phyloP scores from a whole-genome alignment of 2,329 filamentous ascomycete genomes.

The Penicillium sp. region DNA sequence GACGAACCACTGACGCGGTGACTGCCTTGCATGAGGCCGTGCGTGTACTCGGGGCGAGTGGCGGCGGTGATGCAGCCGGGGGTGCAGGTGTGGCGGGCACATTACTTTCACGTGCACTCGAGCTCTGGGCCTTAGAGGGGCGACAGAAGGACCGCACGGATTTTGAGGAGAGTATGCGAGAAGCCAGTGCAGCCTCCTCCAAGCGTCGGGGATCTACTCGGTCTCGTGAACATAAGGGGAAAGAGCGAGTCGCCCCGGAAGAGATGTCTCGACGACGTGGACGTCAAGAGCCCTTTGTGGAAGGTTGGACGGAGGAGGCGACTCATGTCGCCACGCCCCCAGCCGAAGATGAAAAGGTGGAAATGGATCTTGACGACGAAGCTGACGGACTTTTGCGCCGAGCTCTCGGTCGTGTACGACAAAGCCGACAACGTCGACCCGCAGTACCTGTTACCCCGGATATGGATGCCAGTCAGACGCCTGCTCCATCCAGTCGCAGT shows the following conservation, averaged over 20 bases:
- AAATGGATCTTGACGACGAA: conserved; percentile 46
- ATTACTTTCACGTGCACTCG: conserved; percentile 45
- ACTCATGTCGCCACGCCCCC: conserved; percentile 28
- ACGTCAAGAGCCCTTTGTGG: conserved; percentile 24
- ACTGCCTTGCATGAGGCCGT: conserved; percentile 73
- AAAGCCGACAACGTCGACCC: conserved; percentile 24
- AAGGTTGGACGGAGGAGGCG: conserved; percentile 42
- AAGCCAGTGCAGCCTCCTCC: conserved; percentile 4
- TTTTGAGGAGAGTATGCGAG: conserved; percentile 16
- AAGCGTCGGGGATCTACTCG: conserved; percentile 24
- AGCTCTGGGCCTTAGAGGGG: conserved; percentile 48
- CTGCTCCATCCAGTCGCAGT: conserved; percentile 20
- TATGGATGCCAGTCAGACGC: conserved; percentile 26
- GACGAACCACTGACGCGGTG: conserved; percentile 72
- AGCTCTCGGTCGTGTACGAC: conserved; percentile 38
- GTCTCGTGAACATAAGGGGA: conserved; percentile 32
- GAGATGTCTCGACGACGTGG: conserved; percentile 26
- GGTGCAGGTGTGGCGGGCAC: conserved; percentile 50
- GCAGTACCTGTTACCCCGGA: conserved; percentile 18
- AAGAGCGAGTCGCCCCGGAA: conserved; percentile 18
- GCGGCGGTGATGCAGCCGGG: conserved; percentile 48
- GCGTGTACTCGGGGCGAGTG: conserved; percentile 46
- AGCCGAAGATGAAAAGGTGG: conserved; percentile 36
- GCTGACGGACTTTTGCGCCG: conserved; percentile 44
- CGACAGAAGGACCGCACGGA: conserved; percentile 23